phyloP scores from a whole-genome alignment of 2,329 filamentous ascomycete species.

The Sporothrix curviconia region DNA sequence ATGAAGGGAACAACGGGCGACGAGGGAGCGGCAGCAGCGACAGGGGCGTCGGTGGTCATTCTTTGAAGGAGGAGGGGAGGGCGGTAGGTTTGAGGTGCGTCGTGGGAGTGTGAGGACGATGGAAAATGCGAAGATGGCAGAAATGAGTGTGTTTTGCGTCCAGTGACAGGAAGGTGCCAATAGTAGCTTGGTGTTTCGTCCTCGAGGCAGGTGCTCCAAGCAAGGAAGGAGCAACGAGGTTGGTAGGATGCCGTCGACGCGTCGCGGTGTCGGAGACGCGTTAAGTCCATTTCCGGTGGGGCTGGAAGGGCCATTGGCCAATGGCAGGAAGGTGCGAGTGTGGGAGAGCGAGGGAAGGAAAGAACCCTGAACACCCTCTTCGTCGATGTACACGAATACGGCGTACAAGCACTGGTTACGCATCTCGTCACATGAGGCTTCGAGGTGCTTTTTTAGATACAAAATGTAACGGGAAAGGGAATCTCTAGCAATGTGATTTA shows the following conservation, averaged over 20 bases:
- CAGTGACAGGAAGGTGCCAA: too few species aligned
- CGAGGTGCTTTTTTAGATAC: too few species aligned
- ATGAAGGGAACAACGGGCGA: conserved; percentile 19
- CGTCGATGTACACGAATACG: too few species aligned
- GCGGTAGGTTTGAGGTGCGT: not conserved
- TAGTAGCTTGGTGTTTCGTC: too few species aligned
- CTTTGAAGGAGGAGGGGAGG: not conserved
- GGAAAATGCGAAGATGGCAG: not conserved
- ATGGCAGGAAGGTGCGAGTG: not conserved
- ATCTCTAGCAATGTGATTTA: too few species aligned
- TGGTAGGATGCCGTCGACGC: not conserved
- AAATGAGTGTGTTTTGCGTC: too few species aligned
- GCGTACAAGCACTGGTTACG: too few species aligned
- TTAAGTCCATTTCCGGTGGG: conserved; percentile 14
- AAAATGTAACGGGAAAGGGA: too few species aligned
- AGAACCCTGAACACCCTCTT: not conserved
- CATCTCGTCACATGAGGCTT: too few species aligned
- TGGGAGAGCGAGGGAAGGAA: not conserved
- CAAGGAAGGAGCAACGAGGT: not conserved
- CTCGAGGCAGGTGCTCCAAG: too few species aligned
- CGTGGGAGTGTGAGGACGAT: not conserved
- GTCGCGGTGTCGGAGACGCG: conserved; percentile 14
- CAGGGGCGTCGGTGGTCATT: conserved; percentile 15
- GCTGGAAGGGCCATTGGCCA: conserved; percentile 9
- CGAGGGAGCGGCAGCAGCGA: conserved; percentile 8